A percentile compares a stretch with the other conserved stretches of the same genome.
Evolutionary conservation across 768 basidiomycete species (phyloP).

Genomic region (Sarcomyxa edulis): DNA sequence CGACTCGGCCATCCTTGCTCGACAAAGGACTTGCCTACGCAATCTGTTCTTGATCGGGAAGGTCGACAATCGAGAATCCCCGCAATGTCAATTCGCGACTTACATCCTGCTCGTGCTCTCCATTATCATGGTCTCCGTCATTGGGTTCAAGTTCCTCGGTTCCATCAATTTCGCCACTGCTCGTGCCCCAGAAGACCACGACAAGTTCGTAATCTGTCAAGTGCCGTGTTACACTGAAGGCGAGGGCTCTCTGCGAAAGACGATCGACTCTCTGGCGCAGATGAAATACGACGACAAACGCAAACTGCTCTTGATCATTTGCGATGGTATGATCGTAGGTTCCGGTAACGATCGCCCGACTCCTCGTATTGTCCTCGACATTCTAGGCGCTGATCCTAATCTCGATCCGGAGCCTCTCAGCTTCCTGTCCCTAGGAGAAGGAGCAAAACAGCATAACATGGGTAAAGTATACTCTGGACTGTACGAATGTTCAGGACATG

Average conservation of each 20-base stretch:
- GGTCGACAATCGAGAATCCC: constrained; percentile 87
- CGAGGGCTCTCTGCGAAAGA: constrained; percentile 73
- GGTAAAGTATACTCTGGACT: constrained; percentile 96
- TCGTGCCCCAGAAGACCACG: constrained; percentile 88
- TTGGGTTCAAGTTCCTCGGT: constrained; percentile 94
- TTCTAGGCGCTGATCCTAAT: constrained; percentile 90
- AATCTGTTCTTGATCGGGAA: constrained; percentile 91
- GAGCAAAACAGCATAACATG: constrained; percentile 96
- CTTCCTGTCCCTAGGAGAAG: constrained; percentile 91
- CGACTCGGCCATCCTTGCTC: constrained; percentile 49
- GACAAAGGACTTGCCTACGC: constrained; percentile 85
- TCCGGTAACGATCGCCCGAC: constrained; percentile 96
- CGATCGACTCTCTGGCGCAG: constrained; percentile 91
- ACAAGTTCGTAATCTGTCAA: constrained; percentile 97
- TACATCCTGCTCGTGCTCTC: constrained; percentile 90
- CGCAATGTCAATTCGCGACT: constrained; percentile 87
- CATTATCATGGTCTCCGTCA: constrained; percentile 88
- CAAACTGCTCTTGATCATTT: constrained; percentile 88
- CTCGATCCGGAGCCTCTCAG: constrained; percentile 92
- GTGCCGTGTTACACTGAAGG: constrained; percentile 99
- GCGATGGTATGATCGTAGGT: constrained; percentile 98
- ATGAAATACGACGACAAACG: constrained; percentile 98
- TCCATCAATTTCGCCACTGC: constrained; percentile 78
- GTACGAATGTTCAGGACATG: constrained; percentile 91
- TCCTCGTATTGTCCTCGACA: constrained; percentile 93